phyloP scores from a whole-genome alignment of 2,329 filamentous ascomycete species.

The Epichloe sp. region DNA sequence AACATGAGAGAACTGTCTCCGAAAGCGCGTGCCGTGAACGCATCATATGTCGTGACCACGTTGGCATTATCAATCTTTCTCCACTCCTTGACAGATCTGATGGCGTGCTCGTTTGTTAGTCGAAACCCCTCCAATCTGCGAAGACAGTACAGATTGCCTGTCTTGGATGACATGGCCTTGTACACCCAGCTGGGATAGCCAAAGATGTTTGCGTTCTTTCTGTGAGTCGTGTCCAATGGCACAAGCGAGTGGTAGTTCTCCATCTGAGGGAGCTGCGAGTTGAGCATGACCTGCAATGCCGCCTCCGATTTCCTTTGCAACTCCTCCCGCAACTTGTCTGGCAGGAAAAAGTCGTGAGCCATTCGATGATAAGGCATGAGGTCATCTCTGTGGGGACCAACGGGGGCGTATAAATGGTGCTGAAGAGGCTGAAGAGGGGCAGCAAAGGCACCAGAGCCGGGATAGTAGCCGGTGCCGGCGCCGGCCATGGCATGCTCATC shows the following conservation, averaged over 20 bases:
- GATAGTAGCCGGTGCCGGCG: conserved; percentile 53
- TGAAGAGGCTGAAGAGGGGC: conserved; percentile 54
- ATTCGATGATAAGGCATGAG: conserved; percentile 74
- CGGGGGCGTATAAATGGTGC: conserved; percentile 86
- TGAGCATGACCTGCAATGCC: conserved; percentile 71
- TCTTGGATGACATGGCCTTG: conserved; percentile 81
- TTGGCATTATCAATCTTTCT: conserved; percentile 70
- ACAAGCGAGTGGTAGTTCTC: conserved; percentile 90
- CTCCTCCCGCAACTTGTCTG: conserved; percentile 76
- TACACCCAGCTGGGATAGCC: conserved; percentile 90
- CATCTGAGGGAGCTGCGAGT: conserved; percentile 59
- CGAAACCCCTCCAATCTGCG: conserved; percentile 81
- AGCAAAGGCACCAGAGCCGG: conserved; percentile 38
- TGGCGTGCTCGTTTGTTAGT: conserved; percentile 78
- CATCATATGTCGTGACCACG: conserved; percentile 78
- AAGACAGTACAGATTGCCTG: conserved; percentile 77
- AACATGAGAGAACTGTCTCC: conserved; percentile 91
- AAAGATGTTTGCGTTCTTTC: conserved; percentile 68
- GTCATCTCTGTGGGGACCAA: conserved; percentile 71
- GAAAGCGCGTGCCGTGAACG: conserved; percentile 86
- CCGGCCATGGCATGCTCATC: conserved; percentile 52
- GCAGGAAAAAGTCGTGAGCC: conserved; percentile 83
- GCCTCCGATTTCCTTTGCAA: conserved; percentile 81
- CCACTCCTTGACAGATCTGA: conserved; percentile 78
- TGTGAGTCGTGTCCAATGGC: conserved; percentile 68